Percentiles rank a stretch among this genome's conserved stretches.
Evolutionary conservation across 345 rosid species (phyloP).

Genomic region (Erucastrum elatum): DNA sequence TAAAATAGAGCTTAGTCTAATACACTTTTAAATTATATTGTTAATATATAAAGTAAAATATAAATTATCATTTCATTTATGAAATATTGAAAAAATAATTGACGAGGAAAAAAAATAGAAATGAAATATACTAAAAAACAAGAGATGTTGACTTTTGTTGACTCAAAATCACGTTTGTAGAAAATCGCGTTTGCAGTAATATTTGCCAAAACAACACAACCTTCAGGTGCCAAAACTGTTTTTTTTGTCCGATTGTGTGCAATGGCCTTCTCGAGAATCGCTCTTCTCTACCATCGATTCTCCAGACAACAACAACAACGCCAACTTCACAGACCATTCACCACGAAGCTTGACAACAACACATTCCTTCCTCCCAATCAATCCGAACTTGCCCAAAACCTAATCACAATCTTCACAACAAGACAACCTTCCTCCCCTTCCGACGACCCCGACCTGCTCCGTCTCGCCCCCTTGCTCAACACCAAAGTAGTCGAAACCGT

Average conservation of each 20-base stretch:
- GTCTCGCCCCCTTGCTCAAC: slow-evolving; percentile 57
- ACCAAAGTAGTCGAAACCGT: slow-evolving; percentile 65
- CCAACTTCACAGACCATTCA: slow-evolving; percentile 36
- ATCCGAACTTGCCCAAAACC: slow-evolving; percentile 38
- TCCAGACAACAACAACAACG: slow-evolving; percentile 29
- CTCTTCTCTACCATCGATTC: slow-evolving; percentile 34
- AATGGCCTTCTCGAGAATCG: slow-evolving; percentile 38
- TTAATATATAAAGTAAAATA: too few species aligned
- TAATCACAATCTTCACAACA: slow-evolving; percentile 61
- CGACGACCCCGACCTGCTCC: slow-evolving; percentile 49
- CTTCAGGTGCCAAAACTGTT: slow-evolving; percentile 3
- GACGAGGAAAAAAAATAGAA: too few species aligned
- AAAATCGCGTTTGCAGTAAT: too few species aligned
- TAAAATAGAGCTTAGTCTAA: too few species aligned
- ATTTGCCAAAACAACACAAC: too few species aligned
- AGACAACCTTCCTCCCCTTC: slow-evolving; percentile 46
- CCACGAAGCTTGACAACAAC: slow-evolving; percentile 23
- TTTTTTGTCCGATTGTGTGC: slow-evolving; percentile 10
- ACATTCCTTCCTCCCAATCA: slow-evolving; percentile 36
- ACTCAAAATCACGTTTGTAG: too few species aligned
- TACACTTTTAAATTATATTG: too few species aligned
- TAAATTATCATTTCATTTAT: too few species aligned
- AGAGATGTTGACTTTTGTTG: too few species aligned
- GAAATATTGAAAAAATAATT: too few species aligned
- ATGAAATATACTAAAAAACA: too few species aligned